Conservation (phyloP, 2,329 filamentous ascomycete genomes). For the Venturiaceae sp. region DNA sequence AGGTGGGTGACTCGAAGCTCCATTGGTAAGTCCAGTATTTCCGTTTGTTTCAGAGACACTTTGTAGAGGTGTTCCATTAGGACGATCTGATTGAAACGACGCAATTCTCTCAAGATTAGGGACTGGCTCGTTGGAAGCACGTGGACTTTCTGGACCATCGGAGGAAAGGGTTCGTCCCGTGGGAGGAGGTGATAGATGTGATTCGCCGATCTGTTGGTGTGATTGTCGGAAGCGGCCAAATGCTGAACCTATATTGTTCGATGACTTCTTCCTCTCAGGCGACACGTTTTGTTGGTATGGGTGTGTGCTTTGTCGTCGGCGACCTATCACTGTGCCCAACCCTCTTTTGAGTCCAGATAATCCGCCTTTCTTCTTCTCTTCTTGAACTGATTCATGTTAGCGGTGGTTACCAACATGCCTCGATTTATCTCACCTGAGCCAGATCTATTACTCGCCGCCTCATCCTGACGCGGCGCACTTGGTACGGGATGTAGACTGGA, state of each 20-base stretch:
- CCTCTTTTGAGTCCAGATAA: slow-evolving; percentile 26
- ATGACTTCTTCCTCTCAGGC: slow-evolving; percentile 40
- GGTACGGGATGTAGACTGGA: slow-evolving; percentile 26
- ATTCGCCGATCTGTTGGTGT: slow-evolving; percentile 3
- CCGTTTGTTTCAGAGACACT: slow-evolving; percentile 12
- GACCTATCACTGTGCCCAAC: slow-evolving; percentile 29
- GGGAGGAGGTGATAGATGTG: slow-evolving; percentile 1
- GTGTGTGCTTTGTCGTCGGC: slow-evolving; percentile 26
- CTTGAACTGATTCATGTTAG: slow-evolving; percentile 10
- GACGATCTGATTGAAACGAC: neutral
- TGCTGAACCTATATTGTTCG: slow-evolving; percentile 34
- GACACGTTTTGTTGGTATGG: slow-evolving; percentile 29
- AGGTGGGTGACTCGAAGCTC: slow-evolving; percentile 21
- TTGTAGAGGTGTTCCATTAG: slow-evolving; percentile 20
- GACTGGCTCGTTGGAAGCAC: slow-evolving; percentile 20
- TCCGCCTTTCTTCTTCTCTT: slow-evolving; percentile 21
- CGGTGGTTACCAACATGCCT: neutral
- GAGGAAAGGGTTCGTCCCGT: neutral
- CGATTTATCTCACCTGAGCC: slow-evolving; percentile 29
- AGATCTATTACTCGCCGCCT: slow-evolving; percentile 46
- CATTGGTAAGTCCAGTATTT: slow-evolving; percentile 13
- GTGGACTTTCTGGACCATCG: neutral
- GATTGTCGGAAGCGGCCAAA: slow-evolving; percentile 6
- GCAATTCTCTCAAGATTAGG: neutral
- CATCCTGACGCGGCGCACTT: slow-evolving; percentile 33